Base-by-base conservation (phyloP, 441 rosid species). In the Bruguiera hainesii region DNA sequence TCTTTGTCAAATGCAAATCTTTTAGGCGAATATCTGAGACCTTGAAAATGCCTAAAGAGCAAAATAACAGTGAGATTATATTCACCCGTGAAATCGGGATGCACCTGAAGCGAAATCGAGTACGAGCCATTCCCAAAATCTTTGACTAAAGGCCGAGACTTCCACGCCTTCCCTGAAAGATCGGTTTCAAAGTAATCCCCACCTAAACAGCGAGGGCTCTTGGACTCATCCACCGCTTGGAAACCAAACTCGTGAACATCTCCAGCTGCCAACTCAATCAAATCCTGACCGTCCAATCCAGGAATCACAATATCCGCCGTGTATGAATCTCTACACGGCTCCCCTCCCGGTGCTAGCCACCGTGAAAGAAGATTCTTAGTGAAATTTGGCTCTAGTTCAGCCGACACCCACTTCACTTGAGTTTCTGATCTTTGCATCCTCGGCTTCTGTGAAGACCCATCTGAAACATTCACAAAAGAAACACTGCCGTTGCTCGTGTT, bases 151-250 rank as follows among this genome's bases (percentile, higher is more conserved):
- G 99, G 98, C 67, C 97, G 72, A 0, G 96, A 92, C 74, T 90
- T 95, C 98, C 99, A 95, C 13, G 80, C 76, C 57, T 82, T 89
- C 1, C 99, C 95, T 3, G 98, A 87, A 63, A 95, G 89, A 75
- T 92, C 99, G 1, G 87, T 79, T 72, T 95, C 99, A 56, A 86
- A 95, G 77, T 87, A 90, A 78, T 95, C 99, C 3, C 99, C 98
- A 8, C 98, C 99, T 9, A 65, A 66, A 76, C 99, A 95, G 0
- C 82, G 83, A 0, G 64, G 76, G 42, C 71, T 78, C 26, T 80
- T 75, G 0, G 87, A 77, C 29, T 81, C 90, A 57, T 87, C 95
- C 62, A 87, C 49, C 0, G 97, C 93, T 67, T 81, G 83, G 56
- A 95, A 87, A 46, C 33, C 60, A 65, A 92, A 86, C 55, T 87